Conservation (phyloP, 257 asterid species). For the Przewalskia tangutica region DNA sequence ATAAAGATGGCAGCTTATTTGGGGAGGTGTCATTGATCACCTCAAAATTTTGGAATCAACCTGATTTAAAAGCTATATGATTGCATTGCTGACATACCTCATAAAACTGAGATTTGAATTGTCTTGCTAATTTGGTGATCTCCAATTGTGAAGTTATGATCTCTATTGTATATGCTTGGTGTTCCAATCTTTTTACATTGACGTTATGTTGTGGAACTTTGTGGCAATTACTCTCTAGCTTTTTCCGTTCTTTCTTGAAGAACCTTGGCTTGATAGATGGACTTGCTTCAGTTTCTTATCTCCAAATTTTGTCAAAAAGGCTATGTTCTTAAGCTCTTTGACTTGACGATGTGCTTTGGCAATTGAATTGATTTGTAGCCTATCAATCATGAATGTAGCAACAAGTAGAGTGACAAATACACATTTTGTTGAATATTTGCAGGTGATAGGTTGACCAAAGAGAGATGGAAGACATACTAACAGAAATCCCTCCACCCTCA, state of each 20-base stretch:
- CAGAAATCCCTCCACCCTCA: slow-evolving; percentile 91
- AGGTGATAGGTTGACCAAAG: slow-evolving; percentile 17
- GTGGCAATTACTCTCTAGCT: not conserved
- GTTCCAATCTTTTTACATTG: not conserved
- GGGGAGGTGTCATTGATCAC: not conserved
- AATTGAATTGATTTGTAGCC: not conserved
- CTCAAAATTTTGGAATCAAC: not conserved
- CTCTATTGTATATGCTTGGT: not conserved
- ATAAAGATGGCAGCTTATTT: not conserved
- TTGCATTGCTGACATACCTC: not conserved
- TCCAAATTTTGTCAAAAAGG: not conserved
- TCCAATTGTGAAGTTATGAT: not conserved
- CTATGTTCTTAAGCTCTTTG: not conserved
- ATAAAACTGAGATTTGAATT: not conserved
- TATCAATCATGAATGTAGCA: not conserved
- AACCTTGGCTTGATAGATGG: not conserved
- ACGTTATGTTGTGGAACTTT: not conserved
- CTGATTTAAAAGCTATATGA: not conserved
- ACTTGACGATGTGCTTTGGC: not conserved
- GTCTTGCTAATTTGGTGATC: not conserved
- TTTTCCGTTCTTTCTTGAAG: not conserved
- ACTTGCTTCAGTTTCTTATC: not conserved
- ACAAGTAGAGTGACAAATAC: not conserved
- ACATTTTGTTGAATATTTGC: slow-evolving; percentile 11
- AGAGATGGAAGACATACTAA: slow-evolving; percentile 87